Percentiles rank a stretch among this genome's conserved stretches.
These are phyloP conservation scores for Pseudotsuga menziesii DNA, from an alignment of 75 land plant species.

Conservation along the genomic window DNA sequence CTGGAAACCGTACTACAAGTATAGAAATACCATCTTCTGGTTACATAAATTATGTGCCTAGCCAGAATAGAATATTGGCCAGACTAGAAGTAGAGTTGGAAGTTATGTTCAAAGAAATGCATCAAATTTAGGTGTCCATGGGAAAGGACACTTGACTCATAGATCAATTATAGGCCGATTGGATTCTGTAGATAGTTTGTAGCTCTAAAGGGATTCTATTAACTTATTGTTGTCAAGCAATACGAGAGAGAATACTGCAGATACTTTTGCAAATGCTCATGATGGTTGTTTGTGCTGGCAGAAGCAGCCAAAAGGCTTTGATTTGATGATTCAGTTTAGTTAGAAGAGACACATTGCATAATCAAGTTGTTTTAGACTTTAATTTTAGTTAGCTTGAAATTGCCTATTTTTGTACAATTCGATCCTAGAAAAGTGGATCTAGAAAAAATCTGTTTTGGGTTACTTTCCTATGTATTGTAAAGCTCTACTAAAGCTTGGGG, in stretches of 20 bases:
- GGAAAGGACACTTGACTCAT: not conserved
- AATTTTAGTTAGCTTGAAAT: no score
- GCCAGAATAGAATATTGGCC: slow-evolving; percentile 1
- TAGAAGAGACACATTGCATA: no score
- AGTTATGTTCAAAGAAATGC: not conserved
- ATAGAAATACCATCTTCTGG: not conserved
- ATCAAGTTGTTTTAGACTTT: no score
- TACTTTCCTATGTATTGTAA: no score
- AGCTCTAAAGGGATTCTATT: not conserved
- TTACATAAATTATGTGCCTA: not conserved
- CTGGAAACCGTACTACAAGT: not conserved
- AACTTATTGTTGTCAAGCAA: not conserved
- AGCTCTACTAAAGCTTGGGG: no score
- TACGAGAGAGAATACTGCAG: not conserved
- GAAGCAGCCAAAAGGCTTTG: no score
- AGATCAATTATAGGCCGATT: not conserved
- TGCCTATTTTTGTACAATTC: no score
- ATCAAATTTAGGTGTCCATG: not conserved
- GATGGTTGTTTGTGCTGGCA: no score
- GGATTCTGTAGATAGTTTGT: not conserved
- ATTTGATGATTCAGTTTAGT: no score
- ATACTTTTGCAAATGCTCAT: slow-evolving; percentile 1
- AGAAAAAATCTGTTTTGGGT: no score
- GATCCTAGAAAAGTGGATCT: no score
- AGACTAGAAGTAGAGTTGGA: slow-evolving; percentile 3